phyloP scores from a whole-genome alignment of 2,329 filamentous ascomycete species.

The Onygena corvina region DNA sequence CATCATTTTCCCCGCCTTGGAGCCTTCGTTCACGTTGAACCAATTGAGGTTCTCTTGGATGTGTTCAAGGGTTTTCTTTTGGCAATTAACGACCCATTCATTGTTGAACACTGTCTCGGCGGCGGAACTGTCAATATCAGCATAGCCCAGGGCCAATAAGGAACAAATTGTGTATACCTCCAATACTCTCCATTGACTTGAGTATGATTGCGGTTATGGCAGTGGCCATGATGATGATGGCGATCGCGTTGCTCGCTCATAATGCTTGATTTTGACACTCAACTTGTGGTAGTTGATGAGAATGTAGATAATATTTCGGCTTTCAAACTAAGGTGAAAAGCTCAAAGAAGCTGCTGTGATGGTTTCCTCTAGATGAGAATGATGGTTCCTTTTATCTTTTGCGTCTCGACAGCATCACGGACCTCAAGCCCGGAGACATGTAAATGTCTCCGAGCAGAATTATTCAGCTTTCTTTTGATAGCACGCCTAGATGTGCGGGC shows the following conservation, averaged over 20 bases:
- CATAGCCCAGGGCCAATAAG: not conserved
- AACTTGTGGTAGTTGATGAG: not conserved
- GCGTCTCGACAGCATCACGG: not conserved
- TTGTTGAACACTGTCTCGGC: conserved; percentile 11
- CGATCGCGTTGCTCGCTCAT: conserved; percentile 4
- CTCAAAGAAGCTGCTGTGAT: not conserved
- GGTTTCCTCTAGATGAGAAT: not conserved
- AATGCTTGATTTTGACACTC: not conserved
- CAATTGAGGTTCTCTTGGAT: conserved; percentile 14
- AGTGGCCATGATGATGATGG: conserved; percentile 7
- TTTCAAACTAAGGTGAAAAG: not conserved
- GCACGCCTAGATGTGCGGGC: not conserved
- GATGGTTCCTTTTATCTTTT: not conserved
- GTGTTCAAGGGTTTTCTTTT: conserved; percentile 8
- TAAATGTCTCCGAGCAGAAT: not conserved
- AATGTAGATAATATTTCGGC: not conserved
- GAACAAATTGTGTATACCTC: conserved; percentile 9
- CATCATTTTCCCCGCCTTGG: conserved; percentile 13
- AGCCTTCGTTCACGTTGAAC: conserved; percentile 11
- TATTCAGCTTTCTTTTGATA: not conserved
- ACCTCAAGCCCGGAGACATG: conserved; percentile 3
- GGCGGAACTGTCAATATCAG: not conserved
- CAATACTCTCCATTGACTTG: conserved; percentile 13
- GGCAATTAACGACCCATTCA: conserved; percentile 12
- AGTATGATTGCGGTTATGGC: not conserved